Evolutionary conservation across 2,329 filamentous ascomycete species (phyloP).

Genomic region (Paracamarosporium sp.): DNA sequence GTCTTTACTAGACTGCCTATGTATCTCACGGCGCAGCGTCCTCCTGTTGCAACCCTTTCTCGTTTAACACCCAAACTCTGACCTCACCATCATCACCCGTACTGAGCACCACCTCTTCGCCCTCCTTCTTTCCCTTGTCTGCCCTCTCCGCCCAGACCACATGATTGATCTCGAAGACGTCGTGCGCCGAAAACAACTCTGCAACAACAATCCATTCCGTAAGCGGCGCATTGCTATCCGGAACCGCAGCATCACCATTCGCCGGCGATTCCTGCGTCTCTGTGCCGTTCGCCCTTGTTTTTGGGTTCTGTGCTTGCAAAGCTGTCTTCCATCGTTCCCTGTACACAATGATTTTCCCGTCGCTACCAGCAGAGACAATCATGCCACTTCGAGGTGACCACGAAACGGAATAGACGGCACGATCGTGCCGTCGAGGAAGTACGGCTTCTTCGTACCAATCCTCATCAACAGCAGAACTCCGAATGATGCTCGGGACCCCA

Average conservation of each 20-base stretch:
- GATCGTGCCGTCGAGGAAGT: conserved; percentile 77
- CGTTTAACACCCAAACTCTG: conserved; percentile 72
- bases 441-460: conserved; percentile 80
- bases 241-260: conserved; percentile 35
- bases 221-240: conserved; percentile 18
- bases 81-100: conserved; percentile 93
- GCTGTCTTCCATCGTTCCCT: conserved; percentile 62
- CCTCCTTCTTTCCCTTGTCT: conserved; percentile 68
- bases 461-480: conserved; percentile 73
- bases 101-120: conserved; percentile 85
- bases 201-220: conserved; percentile 76
- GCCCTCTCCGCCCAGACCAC: conserved; percentile 83
- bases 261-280: conserved; percentile 20
- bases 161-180: conserved; percentile 94
- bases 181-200: conserved; percentile 77
- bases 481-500: conserved; percentile 88
- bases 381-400: conserved; percentile 83
- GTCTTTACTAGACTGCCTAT: background rate
- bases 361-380: conserved; percentile 87
- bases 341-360: conserved; percentile 82
- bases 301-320: conserved; percentile 11
- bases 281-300: conserved; percentile 23
- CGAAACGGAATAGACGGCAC: conserved; percentile 82
- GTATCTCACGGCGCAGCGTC: background rate
- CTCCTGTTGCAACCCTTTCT: conserved; percentile 4